Conservation (phyloP, 495 filamentous ascomycete genomes). For the Lophiotrema nucula region DNA sequence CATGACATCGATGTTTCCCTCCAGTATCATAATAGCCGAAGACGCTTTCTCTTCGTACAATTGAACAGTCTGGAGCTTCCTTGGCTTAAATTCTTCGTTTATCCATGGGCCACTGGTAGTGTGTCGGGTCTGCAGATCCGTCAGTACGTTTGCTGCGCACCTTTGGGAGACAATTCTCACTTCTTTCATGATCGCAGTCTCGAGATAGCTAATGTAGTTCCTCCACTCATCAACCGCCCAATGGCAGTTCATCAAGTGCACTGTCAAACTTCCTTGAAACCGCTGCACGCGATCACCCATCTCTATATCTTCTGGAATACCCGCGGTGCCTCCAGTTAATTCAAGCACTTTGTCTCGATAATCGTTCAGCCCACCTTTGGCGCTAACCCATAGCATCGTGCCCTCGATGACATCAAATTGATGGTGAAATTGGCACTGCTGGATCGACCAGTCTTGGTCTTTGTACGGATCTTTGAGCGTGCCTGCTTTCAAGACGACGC, state of each 20-base stretch:
- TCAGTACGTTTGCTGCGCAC: background rate
- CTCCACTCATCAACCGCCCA: slow-evolving; percentile 49
- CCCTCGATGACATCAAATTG: slow-evolving; percentile 47
- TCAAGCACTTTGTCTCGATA: slow-evolving; percentile 39
- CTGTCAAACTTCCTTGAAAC: slow-evolving; percentile 24
- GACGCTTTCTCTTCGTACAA: slow-evolving; percentile 41
- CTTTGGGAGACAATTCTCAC: slow-evolving; percentile 4
- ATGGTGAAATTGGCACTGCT: slow-evolving; percentile 46
- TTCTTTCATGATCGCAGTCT: slow-evolving; percentile 39
- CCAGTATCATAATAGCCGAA: slow-evolving; percentile 41
- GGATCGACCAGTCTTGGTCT: slow-evolving; percentile 45
- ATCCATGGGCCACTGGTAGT: background rate
- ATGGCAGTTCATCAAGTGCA: slow-evolving; percentile 39
- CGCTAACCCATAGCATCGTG: slow-evolving; percentile 28
- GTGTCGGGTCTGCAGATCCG: background rate
- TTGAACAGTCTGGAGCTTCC: slow-evolving; percentile 42
- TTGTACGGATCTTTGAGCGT: slow-evolving; percentile 9
- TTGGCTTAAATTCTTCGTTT: slow-evolving; percentile 25
- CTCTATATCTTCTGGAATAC: slow-evolving; percentile 28
- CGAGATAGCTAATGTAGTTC: slow-evolving; percentile 44
- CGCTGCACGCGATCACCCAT: slow-evolving; percentile 10
- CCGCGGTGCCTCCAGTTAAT: slow-evolving; percentile 37
- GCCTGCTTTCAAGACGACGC: slow-evolving; percentile 33
- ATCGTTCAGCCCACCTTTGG: slow-evolving; percentile 35
- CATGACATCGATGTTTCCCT: slow-evolving; percentile 45